These are phyloP conservation scores for Symmetrospora coprosmae DNA, from an alignment of 768 basidiomycete genomes.

Conservation along the genomic window DNA sequence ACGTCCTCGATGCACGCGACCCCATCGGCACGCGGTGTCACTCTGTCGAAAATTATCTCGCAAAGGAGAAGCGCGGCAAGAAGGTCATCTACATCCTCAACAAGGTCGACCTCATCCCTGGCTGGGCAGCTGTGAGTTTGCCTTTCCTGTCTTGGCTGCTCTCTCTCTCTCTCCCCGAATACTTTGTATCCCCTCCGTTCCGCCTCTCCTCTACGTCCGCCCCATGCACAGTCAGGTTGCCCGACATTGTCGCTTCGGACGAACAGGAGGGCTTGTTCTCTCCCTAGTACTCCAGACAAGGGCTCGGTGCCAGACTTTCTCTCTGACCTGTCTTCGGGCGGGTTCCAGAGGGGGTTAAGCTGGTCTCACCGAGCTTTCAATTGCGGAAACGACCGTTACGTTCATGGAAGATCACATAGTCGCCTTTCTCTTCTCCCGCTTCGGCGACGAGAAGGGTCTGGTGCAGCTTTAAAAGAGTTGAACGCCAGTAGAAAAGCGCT, in stretches of 20 bases:
- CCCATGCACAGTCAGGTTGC: conserved; percentile 1
- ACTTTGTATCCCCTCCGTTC: not conserved
- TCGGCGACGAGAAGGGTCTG: not conserved
- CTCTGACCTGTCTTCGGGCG: conserved; percentile 13
- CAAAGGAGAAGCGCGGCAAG: conserved; percentile 94
- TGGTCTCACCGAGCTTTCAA: not conserved
- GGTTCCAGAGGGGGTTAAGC: not conserved
- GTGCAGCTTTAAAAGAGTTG: conserved; percentile 14
- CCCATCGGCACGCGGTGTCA: conserved; percentile 90
- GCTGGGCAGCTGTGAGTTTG: conserved; percentile 87
- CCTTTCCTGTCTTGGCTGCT: conserved; percentile 6
- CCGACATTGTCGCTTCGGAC: too few relatives aligned
- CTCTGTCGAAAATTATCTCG: conserved; percentile 78
- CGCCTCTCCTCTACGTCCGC: conserved; percentile 7
- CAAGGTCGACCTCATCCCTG: conserved; percentile 96
- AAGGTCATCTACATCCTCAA: conserved; percentile 92
- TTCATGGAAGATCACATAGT: conserved; percentile 42
- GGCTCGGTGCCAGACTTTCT: too few relatives aligned
- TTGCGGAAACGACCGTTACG: conserved; percentile 41
- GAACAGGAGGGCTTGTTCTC: too few relatives aligned
- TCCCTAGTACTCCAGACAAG: too few relatives aligned
- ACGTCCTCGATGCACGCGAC: conserved; percentile 88
- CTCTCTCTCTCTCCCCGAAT: not conserved
- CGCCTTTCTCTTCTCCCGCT: not conserved
- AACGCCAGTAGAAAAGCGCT: conserved; percentile 2